These are phyloP conservation scores for Schizopora paradoxa DNA, from an alignment of 1,284 basidiomycete genomes.

Conservation along the genomic window DNA sequence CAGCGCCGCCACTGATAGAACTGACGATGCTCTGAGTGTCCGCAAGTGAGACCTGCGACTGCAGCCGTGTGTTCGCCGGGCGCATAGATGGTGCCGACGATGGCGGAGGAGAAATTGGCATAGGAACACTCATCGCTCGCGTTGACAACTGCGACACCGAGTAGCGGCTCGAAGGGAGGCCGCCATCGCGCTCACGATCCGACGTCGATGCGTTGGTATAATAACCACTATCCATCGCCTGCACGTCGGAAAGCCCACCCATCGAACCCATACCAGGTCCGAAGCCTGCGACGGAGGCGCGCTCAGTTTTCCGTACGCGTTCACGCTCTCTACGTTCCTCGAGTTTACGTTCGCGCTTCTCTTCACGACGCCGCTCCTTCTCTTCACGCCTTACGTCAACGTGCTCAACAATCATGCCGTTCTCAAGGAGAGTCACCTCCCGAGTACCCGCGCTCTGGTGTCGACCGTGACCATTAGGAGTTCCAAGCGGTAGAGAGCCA, in stretches of 20 bases:
- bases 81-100: constrained; percentile 45
- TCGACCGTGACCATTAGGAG: constrained; percentile 5
- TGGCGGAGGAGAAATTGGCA: constrained; percentile 14
- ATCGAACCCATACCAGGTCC: constrained; percentile 47
- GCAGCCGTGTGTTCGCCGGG: constrained; percentile 51
- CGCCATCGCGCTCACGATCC: constrained; percentile 6
- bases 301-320: constrained; percentile 66
- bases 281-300: no score
- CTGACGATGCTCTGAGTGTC: constrained; percentile 70
- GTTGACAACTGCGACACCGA: constrained; percentile 43
- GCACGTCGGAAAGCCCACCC: constrained; percentile 51
- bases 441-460: constrained; percentile 30
- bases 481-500: neutral
- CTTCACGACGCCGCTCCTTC: constrained; percentile 62
- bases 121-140: constrained; percentile 53
- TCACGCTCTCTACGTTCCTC: constrained; percentile 30
- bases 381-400: constrained; percentile 80
- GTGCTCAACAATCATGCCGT: constrained; percentile 82
- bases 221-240: constrained; percentile 60
- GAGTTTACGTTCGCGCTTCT: constrained; percentile 34
- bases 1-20: constrained; percentile 48
- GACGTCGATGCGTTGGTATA: constrained; percentile 21
- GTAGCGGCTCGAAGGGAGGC: constrained; percentile 51
- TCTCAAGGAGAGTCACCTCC: constrained; percentile 75
- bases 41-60: constrained; percentile 73